Evolutionary conservation across 805 yeast genomes (phyloP).

Genomic region (Teunomyces aglyptinius): DNA sequence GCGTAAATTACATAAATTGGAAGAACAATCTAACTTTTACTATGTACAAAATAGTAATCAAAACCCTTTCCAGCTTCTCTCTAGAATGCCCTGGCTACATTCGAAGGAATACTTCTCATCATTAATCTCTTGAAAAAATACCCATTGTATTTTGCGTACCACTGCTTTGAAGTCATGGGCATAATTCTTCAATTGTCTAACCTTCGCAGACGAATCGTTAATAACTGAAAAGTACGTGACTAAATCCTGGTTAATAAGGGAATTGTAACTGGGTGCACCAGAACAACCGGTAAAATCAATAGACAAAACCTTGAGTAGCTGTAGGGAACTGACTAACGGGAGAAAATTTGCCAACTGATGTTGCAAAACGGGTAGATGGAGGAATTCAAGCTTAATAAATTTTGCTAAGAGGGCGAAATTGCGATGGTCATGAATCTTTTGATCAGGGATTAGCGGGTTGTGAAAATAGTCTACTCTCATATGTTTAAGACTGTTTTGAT

Average conservation of each 20-base stretch:
- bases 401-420: background rate
- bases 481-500: background rate
- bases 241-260: constrained; percentile 2
- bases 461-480: background rate
- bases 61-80: background rate
- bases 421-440: background rate
- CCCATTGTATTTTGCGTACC: background rate
- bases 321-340: background rate
- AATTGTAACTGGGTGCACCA: background rate
- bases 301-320: background rate
- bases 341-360: constrained; percentile 5
- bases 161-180: constrained; percentile 2
- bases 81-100: background rate
- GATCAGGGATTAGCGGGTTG: background rate
- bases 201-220: background rate
- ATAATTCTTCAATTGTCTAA: constrained; percentile 4
- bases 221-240: background rate
- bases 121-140: constrained; percentile 1
- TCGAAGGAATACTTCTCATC: background rate
- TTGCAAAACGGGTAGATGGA: constrained; percentile 6
- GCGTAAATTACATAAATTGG: background rate
- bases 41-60: background rate
- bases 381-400: constrained; percentile 2
- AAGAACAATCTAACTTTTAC: background rate
- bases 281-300: constrained; percentile 2